phyloP scores from a whole-genome alignment of 192 early-diverging fungal species.

The Coemansia sp. region DNA sequence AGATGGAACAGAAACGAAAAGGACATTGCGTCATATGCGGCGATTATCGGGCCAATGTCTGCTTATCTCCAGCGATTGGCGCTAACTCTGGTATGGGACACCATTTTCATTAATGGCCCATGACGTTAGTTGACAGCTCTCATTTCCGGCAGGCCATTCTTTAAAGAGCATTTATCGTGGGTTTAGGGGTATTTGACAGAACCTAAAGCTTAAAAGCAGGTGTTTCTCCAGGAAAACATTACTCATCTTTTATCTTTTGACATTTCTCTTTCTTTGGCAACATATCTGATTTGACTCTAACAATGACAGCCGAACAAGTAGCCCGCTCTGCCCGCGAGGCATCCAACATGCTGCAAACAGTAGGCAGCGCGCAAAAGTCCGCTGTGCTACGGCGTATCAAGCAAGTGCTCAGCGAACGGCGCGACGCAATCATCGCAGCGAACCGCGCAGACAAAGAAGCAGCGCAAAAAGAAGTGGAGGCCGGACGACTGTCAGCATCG shows the following conservation, averaged over 20 bases:
- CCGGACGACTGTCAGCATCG: constrained; percentile 70
- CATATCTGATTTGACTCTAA: not conserved
- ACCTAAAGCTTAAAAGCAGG: not conserved
- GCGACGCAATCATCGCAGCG: constrained; percentile 69
- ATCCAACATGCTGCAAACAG: constrained; percentile 68
- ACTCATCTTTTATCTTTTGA: not conserved
- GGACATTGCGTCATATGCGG: not conserved
- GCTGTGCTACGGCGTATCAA: constrained; percentile 71
- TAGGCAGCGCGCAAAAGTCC: constrained; percentile 73
- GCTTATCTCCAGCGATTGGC: not conserved
- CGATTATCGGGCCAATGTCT: not conserved
- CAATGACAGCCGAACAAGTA: constrained; percentile 39
- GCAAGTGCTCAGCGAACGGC: constrained; percentile 62
- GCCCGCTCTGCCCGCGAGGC: constrained; percentile 65
- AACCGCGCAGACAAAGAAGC: constrained; percentile 75
- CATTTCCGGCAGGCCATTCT: not conserved
- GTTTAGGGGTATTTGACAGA: not conserved
- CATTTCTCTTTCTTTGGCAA: not conserved
- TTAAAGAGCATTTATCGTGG: not conserved
- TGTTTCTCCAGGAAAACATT: not conserved
- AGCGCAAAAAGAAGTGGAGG: constrained; percentile 67
- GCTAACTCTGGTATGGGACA: not conserved
- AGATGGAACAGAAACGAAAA: not conserved
- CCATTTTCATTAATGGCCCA: too few relatives aligned
- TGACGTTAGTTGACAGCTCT: not conserved